Percentiles rank a stretch among this genome's conserved stretches.
These are phyloP conservation scores for Rachicladosporium sp. DNA, from an alignment of 2,329 filamentous ascomycete genomes.

Conservation along the genomic window DNA sequence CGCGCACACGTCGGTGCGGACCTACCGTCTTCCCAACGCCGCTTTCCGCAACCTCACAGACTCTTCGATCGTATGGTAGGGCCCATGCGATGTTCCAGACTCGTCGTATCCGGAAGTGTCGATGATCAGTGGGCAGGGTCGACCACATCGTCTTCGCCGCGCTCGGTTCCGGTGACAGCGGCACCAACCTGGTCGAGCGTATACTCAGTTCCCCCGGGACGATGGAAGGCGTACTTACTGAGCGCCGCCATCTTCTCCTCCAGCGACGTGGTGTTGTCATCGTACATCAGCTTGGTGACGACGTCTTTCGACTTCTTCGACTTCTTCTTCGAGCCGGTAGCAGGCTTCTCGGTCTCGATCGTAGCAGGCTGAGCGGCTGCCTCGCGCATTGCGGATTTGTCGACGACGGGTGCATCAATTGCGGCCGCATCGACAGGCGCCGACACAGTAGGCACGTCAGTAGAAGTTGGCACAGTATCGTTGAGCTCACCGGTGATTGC, in stretches of 20 bases:
- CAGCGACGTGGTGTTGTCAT: constrained; percentile 65
- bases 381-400: not conserved
- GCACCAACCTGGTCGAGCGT: constrained; percentile 5
- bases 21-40: no score
- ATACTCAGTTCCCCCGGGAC: constrained; percentile 4
- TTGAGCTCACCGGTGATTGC: constrained; percentile 1
- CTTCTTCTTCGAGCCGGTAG: constrained; percentile 6
- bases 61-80: no score
- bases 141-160: constrained; percentile 1
- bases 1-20: no score
- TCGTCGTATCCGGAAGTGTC: no score
- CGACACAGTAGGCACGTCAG: not conserved
- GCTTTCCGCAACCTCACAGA: no score
- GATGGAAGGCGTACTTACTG: constrained; percentile 60
- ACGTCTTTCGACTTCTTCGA: constrained; percentile 37
- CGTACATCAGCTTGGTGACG: constrained; percentile 59
- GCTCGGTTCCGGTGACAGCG: constrained; percentile 6
- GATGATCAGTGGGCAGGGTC: constrained; percentile 20
- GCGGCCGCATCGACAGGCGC: not conserved
- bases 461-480: constrained; percentile 1
- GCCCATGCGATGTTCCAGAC: no score
- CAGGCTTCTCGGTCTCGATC: not conserved
- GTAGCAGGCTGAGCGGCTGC: not conserved
- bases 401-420: not conserved
- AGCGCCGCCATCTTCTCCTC: constrained; percentile 81